Base-by-base conservation (phyloP, 257 asterid species). In the Solanum piurae region DNA sequence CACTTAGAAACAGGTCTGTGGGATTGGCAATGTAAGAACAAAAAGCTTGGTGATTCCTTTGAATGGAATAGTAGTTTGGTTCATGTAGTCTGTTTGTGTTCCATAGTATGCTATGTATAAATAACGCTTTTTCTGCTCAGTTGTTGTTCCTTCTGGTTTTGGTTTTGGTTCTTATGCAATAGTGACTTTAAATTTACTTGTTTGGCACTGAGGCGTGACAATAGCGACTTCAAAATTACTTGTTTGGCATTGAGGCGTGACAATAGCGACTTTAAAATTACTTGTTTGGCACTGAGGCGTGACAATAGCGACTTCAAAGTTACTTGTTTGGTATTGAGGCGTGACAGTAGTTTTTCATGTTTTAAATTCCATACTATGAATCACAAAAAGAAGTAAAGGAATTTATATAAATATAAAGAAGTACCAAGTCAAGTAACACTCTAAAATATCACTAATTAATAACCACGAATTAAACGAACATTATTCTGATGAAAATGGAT, bases 1-100 rank as follows among this genome's bases (percentile, higher is more conserved):
- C 80, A n/a, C 20, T 84, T 86, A 72, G 66, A 60, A 85, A 72
- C 74, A 25, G 83, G 40, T 34, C 84, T 18, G 20, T 49, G 29
- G 89, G 75, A 27, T 42, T 87, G 52, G 89, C 88, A 7, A 89
- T 90, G 87, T 88, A 77, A 84, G 12, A 25, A 29, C 7, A 5
- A 27, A 46, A 18, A 27, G 13, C 37, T 23, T 86, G 29, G 42
- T 83, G 83, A 85, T 58, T 38, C 23, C 27, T 12, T 44, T 82
- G 1, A 4, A 31, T 66, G 20, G 33, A 27, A 9, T 58, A 33
- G 29, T 46, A 7, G 66, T 3, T 33, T 38, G 16, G 16, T 52
- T n/a, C 31, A 72, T 38, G 7, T 84, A 33, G 27, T 44, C 12
- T 49, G 12, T 37, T 38, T 87, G 16, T 12, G 40, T 20, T 46